Percentiles rank a stretch among this genome's conserved stretches.
Evolutionary conservation across 345 rosid genomes (phyloP).

Genomic region (Murraya paniculata): DNA sequence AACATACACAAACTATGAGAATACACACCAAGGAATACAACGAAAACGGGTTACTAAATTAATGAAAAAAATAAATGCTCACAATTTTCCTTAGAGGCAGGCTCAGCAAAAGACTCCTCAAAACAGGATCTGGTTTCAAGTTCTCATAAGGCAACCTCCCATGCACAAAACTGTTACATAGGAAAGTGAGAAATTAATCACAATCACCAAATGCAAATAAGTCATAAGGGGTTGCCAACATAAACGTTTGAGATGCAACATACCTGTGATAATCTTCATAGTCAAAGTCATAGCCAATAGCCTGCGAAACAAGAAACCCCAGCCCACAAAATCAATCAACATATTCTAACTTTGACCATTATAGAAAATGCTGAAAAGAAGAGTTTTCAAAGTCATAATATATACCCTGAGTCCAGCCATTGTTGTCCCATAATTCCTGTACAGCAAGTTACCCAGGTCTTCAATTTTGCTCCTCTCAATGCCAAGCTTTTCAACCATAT

Average conservation of each 20-base stretch:
- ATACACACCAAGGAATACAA: background rate
- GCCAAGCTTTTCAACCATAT: slow-evolving; percentile 82
- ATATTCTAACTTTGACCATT: background rate
- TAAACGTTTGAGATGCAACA: background rate
- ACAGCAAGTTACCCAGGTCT: slow-evolving; percentile 64
- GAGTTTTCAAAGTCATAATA: background rate
- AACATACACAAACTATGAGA: background rate
- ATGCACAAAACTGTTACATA: slow-evolving; percentile 57
- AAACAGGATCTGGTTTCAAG: slow-evolving; percentile 80
- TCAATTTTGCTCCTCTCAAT: slow-evolving; percentile 57
- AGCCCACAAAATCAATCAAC: background rate
- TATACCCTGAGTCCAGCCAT: slow-evolving; percentile 99
- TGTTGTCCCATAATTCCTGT: slow-evolving; percentile 96
- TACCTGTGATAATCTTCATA: slow-evolving; percentile 92
- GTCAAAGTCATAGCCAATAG: slow-evolving; percentile 88
- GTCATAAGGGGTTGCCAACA: background rate
- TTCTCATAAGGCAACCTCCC: slow-evolving; percentile 91
- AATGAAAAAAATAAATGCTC: slow-evolving; percentile 23
- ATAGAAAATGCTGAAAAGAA: background rate
- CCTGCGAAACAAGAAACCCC: slow-evolving; percentile 42
- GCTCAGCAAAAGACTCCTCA: slow-evolving; percentile 68
- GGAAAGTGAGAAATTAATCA: slow-evolving; percentile 9
- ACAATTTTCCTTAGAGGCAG: slow-evolving; percentile 85
- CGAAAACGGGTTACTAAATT: background rate
- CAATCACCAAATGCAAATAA: background rate